Percentiles rank a stretch among this genome's conserved stretches.
phyloP scores from a whole-genome alignment of 805 yeast species.

The Barnettozyma botsteinii region DNA sequence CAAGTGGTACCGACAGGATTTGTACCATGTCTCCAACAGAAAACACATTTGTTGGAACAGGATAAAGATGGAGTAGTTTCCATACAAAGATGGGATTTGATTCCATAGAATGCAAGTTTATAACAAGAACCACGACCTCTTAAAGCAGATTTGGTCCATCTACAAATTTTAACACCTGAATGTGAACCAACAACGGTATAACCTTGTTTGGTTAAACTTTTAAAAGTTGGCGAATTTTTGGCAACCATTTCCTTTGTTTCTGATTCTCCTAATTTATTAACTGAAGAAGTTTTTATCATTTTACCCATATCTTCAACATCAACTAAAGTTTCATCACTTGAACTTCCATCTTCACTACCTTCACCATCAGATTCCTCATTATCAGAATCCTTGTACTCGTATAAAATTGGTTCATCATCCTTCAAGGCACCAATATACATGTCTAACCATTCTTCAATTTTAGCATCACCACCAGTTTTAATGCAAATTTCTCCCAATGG shows the following conservation, averaged over 20 bases:
- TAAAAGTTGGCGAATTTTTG: slow-evolving; percentile 80
- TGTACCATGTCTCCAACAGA: slow-evolving; percentile 97
- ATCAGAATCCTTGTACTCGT: slow-evolving; percentile 53
- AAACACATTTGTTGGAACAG: slow-evolving; percentile 92
- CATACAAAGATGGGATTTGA: slow-evolving; percentile 88
- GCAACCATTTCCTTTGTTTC: slow-evolving; percentile 79
- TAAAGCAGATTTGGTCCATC: slow-evolving; percentile 94
- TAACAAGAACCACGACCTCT: slow-evolving; percentile 94
- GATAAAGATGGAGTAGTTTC: slow-evolving; percentile 92
- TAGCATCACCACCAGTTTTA: slow-evolving; percentile 57
- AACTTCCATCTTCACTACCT: slow-evolving; percentile 26
- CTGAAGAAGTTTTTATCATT: slow-evolving; percentile 19
- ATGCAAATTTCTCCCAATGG: slow-evolving; percentile 83
- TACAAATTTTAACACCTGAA: slow-evolving; percentile 90
- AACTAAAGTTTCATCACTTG: slow-evolving; percentile 42
- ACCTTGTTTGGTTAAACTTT: slow-evolving; percentile 87
- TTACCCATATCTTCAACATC: slow-evolving; percentile 90
- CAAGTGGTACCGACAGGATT: slow-evolving; percentile 94
- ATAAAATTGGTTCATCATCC: slow-evolving; percentile 67
- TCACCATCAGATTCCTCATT: slow-evolving; percentile 41
- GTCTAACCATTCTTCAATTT: slow-evolving; percentile 61
- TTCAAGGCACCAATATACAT: slow-evolving; percentile 52
- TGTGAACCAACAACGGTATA: slow-evolving; percentile 90
- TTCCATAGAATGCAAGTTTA: slow-evolving; percentile 88
- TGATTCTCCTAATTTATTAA: slow-evolving; percentile 11